Conservation (phyloP, 2,329 filamentous ascomycete species). For the Stagonosporopsis rhizophila region DNA sequence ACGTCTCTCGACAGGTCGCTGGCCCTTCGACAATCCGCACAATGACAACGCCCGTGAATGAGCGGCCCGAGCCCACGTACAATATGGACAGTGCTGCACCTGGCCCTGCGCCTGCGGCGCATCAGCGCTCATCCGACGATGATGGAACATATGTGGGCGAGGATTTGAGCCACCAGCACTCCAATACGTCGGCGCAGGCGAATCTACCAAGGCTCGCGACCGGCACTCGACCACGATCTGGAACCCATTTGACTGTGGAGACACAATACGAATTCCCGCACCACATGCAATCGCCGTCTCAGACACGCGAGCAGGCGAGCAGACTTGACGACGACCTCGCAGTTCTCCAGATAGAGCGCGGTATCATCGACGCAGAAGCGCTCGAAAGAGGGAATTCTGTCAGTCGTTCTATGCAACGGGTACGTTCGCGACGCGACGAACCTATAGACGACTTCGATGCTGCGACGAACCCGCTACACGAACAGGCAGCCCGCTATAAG, state of each 20-base stretch:
- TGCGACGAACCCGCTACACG: slow-evolving; percentile 72
- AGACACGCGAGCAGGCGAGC: slow-evolving; percentile 65
- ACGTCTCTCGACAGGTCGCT: slow-evolving; percentile 5
- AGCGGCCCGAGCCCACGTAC: slow-evolving; percentile 48
- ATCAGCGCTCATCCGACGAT: slow-evolving; percentile 49
- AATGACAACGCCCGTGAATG: slow-evolving; percentile 47
- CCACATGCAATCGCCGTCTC: slow-evolving; percentile 59
- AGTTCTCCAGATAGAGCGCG: slow-evolving; percentile 69
- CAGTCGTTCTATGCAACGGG: slow-evolving; percentile 57
- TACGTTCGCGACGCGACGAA: slow-evolving; percentile 62
- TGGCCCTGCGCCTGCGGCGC: slow-evolving; percentile 17
- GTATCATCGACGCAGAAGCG: slow-evolving; percentile 57
- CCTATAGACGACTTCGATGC: slow-evolving; percentile 71
- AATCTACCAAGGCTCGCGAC: slow-evolving; percentile 18
- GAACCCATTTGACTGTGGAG: slow-evolving; percentile 58
- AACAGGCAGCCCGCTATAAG: slow-evolving; percentile 69
- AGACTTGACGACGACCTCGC: slow-evolving; percentile 71
- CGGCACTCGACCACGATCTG: slow-evolving; percentile 34
- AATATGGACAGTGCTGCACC: slow-evolving; percentile 40
- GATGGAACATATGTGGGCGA: slow-evolving; percentile 49
- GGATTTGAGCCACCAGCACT: slow-evolving; percentile 40
- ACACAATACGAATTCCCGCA: slow-evolving; percentile 49
- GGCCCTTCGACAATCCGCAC: slow-evolving; percentile 17
- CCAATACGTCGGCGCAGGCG: slow-evolving; percentile 20
- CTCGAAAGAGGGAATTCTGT: slow-evolving; percentile 45